These are phyloP conservation scores for Pinguiococcus pyrenoidosus DNA, from an alignment of 108 stramenopile genomes.

Conservation along the genomic window DNA sequence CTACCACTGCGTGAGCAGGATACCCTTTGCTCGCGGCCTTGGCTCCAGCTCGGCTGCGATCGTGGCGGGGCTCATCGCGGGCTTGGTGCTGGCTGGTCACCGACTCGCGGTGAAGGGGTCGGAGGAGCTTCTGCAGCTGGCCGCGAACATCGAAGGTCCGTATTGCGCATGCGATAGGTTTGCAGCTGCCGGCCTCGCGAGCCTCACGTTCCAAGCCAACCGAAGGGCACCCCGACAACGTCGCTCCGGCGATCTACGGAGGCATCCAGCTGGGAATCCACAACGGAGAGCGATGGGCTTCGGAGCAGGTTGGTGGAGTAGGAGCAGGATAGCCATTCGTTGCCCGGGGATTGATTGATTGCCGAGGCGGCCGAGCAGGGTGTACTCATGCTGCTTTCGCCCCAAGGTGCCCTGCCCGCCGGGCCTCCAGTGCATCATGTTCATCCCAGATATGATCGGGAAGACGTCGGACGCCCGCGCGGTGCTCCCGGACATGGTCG, in stretches of 20 bases:
- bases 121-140: slow-evolving; percentile 90
- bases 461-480: slow-evolving; percentile 76
- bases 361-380: no score
- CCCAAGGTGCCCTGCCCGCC: slow-evolving; percentile 43
- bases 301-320: no score
- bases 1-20: slow-evolving; percentile 62
- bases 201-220: no score
- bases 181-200: not conserved
- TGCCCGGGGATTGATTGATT: no score
- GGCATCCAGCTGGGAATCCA: slow-evolving; percentile 96
- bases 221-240: slow-evolving; percentile 98
- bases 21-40: slow-evolving; percentile 88
- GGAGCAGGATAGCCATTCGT: no score
- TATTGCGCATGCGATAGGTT: not conserved
- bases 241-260: slow-evolving; percentile 93
- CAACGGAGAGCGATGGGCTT: slow-evolving; percentile 79
- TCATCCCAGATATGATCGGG: slow-evolving; percentile 87
- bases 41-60: slow-evolving; percentile 92
- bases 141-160: slow-evolving; percentile 68
- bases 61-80: slow-evolving; percentile 92
- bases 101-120: slow-evolving; percentile 73
- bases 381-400: slow-evolving; percentile 16
- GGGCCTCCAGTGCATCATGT: slow-evolving; percentile 82
- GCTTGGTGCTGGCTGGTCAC: slow-evolving; percentile 89
- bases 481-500: slow-evolving; percentile 56